phyloP scores from a whole-genome alignment of 371 early-diverging fungal species.

The Dichotomocladium elegans region DNA sequence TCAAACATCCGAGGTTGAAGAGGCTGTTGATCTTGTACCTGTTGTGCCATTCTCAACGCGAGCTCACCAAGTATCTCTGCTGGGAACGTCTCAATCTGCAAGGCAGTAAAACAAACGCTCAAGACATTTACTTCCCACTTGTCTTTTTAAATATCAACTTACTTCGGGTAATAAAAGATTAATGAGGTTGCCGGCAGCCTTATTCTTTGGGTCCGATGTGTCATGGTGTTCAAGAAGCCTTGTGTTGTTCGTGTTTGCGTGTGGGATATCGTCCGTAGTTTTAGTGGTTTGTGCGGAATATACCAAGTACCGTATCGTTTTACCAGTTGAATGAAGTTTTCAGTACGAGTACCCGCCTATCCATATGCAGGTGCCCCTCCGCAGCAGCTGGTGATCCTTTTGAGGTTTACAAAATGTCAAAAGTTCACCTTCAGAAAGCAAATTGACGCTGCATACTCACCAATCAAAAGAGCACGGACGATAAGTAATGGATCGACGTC shows the following conservation, averaged over 20 bases:
- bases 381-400: constrained; percentile 31
- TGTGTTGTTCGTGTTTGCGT: too few relatives aligned
- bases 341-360: neutral
- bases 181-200: constrained; percentile 16
- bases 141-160: too few relatives aligned
- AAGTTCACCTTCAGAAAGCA: constrained; percentile 19
- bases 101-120: too few relatives aligned
- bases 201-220: constrained; percentile 16
- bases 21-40: constrained; percentile 21
- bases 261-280: too few relatives aligned
- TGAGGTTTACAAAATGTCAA: constrained; percentile 26
- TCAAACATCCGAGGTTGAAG: constrained; percentile 43
- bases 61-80: constrained; percentile 6
- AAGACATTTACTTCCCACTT: too few relatives aligned
- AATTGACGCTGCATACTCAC: constrained; percentile 24
- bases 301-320: neutral
- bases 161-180: constrained; percentile 35
- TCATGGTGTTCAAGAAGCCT: too few relatives aligned
- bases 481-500: constrained; percentile 37
- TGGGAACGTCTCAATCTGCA: constrained; percentile 29
- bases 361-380: neutral
- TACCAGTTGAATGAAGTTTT: neutral
- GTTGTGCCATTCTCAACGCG: constrained; percentile 11
- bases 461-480: constrained; percentile 39
- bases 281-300: too few relatives aligned